These are phyloP conservation scores for Aureobasidium sp. DNA, from an alignment of 2,329 filamentous ascomycete genomes.

Conservation along the genomic window DNA sequence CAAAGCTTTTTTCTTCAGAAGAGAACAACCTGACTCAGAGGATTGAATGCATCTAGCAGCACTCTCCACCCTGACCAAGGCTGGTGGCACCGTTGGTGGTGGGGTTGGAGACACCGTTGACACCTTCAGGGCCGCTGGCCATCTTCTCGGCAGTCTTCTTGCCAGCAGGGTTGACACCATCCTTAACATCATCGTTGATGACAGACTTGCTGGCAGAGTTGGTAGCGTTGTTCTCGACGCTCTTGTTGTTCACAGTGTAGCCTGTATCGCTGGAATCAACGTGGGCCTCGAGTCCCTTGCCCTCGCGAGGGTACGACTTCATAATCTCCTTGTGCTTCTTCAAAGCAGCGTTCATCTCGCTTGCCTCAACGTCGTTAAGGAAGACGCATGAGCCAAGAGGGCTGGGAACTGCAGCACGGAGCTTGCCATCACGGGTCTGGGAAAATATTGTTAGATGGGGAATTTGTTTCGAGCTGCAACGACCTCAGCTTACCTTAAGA, in stretches of 20 bases:
- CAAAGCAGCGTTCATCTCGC: constrained; percentile 55
- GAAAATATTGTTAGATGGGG: neutral
- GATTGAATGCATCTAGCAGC: constrained; percentile 7
- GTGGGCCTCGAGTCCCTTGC: constrained; percentile 59
- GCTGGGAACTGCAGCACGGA: constrained; percentile 59
- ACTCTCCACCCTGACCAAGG: neutral
- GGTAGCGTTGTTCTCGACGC: constrained; percentile 22
- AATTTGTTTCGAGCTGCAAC: neutral
- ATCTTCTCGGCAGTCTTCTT: constrained; percentile 19
- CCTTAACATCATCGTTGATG: constrained; percentile 27
- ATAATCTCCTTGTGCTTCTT: constrained; percentile 55
- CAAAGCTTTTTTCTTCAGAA: neutral
- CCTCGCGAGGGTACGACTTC: constrained; percentile 53
- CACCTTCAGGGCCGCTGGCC: constrained; percentile 24
- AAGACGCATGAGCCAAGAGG: constrained; percentile 60
- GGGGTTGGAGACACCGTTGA: constrained; percentile 15
- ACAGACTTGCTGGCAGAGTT: constrained; percentile 24
- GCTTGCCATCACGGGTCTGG: constrained; percentile 55
- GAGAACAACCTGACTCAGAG: neutral
- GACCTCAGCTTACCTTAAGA: constrained; percentile 36
- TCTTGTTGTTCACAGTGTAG: constrained; percentile 38
- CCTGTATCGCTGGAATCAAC: constrained; percentile 63
- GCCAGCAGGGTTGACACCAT: constrained; percentile 17
- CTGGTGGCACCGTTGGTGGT: constrained; percentile 11
- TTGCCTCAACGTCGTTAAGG: constrained; percentile 54